Conservation (phyloP, 495 filamentous ascomycete genomes). For the Daldinia loculata region DNA sequence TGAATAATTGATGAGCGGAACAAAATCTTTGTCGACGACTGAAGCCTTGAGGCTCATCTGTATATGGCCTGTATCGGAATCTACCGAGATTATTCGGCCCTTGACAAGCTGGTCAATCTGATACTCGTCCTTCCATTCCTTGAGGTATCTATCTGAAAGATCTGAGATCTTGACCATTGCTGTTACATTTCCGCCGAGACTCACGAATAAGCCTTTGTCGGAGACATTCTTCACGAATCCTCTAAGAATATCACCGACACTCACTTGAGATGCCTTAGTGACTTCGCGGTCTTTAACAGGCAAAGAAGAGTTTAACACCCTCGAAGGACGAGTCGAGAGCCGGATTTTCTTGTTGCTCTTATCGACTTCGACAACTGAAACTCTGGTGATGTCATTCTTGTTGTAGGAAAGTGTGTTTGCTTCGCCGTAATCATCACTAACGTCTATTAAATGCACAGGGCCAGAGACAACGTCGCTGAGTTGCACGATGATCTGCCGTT, state of each 20-base stretch:
- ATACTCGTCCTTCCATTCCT: conserved; percentile 94
- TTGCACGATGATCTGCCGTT: conserved; percentile 82
- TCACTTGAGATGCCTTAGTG: conserved; percentile 70
- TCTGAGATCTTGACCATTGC: conserved; percentile 85
- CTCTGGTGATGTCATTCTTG: conserved; percentile 86
- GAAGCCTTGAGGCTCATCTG: conserved; percentile 90
- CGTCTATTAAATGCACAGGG: conserved; percentile 76
- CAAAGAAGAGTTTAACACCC: conserved; percentile 84
- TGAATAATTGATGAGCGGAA: conserved; percentile 69
- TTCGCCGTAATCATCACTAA: conserved; percentile 86
- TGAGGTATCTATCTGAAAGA: conserved; percentile 88
- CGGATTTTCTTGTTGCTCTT: conserved; percentile 80
- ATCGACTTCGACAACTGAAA: conserved; percentile 83
- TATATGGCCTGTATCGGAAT: conserved; percentile 70
- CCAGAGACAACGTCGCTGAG: conserved; percentile 79
- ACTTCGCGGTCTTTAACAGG: conserved; percentile 85
- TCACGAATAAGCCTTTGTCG: conserved; percentile 86
- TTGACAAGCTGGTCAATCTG: conserved; percentile 87
- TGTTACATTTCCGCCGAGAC: conserved; percentile 78
- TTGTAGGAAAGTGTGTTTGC: conserved; percentile 66
- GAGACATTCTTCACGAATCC: conserved; percentile 89
- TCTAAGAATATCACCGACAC: conserved; percentile 79
- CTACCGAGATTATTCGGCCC: conserved; percentile 77
- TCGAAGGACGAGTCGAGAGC: conserved; percentile 86
- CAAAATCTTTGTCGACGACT: conserved; percentile 79